Evolutionary conservation across 176 grass and related monocot genomes (phyloP), one percentile per base, ranked within the genome.

Genomic region (Triticum turgidum): DNA sequence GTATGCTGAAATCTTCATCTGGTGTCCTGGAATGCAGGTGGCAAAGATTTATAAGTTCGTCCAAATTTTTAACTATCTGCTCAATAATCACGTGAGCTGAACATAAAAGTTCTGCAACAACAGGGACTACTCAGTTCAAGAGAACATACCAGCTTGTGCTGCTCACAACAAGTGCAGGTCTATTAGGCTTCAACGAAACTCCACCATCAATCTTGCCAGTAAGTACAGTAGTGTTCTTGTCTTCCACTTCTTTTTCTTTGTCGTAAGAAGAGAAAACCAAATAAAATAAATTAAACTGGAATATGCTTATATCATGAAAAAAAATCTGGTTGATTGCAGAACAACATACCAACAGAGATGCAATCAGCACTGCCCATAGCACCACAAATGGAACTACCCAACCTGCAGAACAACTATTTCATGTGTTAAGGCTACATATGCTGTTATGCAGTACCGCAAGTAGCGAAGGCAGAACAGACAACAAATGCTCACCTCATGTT

Each of bases 1-100:
- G 97, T 83, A 97, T 93, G 78, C 90, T 91, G 79, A 99, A 99
- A 97, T 99, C 94, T 81, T 99, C 97, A 81, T 99, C 97, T 45
- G 86, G 89, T 38, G 97, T 97, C 97, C 97, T 99, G 87, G 45
- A 77, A 90, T 77, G 82, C 68, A 92, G 14, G 41, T n/a, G 15
- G 18, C 25, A 76, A 61, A 58, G 35, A 18, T 70, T 83, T 24
- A 14, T 62, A 52, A 41, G 35, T 34, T 30, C 33, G 34, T 21
- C 75, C 45, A 6, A 9, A 76, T 76, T 61, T 69, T 9, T 9
- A 65, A 70, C 24, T 78, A 85, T 78, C 54, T 15, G 7, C 18
- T 83, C 14, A 22, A 29, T 44, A 86, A 61, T 79, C 63, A 37
- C 2, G 51, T 59, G 35, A 85, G 18, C 7, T 59, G 18, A 58